Conservation (phyloP, 495 filamentous ascomycete genomes). For the Bryoglossum gracile region DNA sequence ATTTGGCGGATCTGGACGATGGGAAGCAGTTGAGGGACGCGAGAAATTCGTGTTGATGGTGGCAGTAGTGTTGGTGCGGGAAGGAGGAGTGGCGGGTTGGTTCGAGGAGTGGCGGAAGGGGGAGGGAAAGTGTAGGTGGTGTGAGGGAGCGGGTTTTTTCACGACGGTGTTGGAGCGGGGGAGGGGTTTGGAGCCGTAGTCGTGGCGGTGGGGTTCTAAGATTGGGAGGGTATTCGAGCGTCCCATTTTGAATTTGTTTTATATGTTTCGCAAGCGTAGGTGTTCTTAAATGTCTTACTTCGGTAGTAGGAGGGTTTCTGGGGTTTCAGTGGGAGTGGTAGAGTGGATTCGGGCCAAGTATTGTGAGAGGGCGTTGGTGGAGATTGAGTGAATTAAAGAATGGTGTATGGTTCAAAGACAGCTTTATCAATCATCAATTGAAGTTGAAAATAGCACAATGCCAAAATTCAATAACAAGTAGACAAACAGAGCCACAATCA, state of each 20-base stretch:
- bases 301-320: neutral
- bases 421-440: no score
- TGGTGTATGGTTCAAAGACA: no score
- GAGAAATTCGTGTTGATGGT: neutral
- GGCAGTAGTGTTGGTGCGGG: neutral
- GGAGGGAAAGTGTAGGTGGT: constrained; percentile 27
- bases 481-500: no score
- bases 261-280: neutral
- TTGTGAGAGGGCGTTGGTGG: no score
- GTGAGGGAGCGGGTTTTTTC: constrained; percentile 9
- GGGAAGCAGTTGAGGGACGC: neutral
- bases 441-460: no score
- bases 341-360: no score
- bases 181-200: neutral
- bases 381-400: no score
- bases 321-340: neutral
- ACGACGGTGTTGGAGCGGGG: neutral
- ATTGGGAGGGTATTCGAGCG: constrained; percentile 17
- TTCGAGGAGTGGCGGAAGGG: constrained; percentile 6
- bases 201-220: neutral
- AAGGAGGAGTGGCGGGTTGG: constrained; percentile 14
- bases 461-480: no score
- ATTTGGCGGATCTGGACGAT: neutral
- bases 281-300: neutral
- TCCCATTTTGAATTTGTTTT: constrained; percentile 15